Base-by-base conservation (phyloP, 2,329 filamentous ascomycete genomes). In the Elsinoe perseae region DNA sequence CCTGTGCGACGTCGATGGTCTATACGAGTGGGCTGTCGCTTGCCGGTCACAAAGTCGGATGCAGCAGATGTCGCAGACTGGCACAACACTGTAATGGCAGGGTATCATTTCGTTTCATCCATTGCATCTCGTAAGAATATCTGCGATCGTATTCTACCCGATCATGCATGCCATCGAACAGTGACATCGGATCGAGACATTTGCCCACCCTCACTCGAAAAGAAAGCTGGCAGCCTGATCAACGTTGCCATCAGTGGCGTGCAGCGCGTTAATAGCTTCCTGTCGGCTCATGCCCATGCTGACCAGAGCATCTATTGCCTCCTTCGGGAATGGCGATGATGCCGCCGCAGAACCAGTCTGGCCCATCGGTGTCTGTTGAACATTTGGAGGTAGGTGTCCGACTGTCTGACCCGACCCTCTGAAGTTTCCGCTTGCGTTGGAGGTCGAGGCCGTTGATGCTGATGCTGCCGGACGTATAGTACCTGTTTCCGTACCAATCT, bases 191-290 rank as follows among this genome's bases (percentile, higher is more conserved):
- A 30, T 30, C 6, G 10, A 10, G 10, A 10, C 28, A 5, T 30
- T 30, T 30, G 28, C 5, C 28, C 6, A 5, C 18, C 27, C 27
- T 46, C 55, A 62, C 21, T 67, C 65, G 59, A 84, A 89, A 54
- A 96, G 79, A 60, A 95, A 77, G 50, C 86, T 84, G 46, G 90
- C 91, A n/a, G 92, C 92, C 61, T 85, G 82, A 60, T 97, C 89
- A 6, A 96, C 82, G 65, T 97, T 88, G 18, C 93, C 92, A 18
- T 84, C 84, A 14, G 88, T 87, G 27, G 89, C 88, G 65, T 90
- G 82, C 53, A 98, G 75, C 2, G 91, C 90, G 58, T 86, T 83
- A 54, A 93, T 78, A 0, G 91, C 92, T 63, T 89, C 80, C 59
- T 86, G 80, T 54, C 85, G 79, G 1, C 84, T 81, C 62, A 93